Base-by-base conservation (phyloP, 2,329 filamentous ascomycete genomes). In the Mycosphaerelloides madeirae region DNA sequence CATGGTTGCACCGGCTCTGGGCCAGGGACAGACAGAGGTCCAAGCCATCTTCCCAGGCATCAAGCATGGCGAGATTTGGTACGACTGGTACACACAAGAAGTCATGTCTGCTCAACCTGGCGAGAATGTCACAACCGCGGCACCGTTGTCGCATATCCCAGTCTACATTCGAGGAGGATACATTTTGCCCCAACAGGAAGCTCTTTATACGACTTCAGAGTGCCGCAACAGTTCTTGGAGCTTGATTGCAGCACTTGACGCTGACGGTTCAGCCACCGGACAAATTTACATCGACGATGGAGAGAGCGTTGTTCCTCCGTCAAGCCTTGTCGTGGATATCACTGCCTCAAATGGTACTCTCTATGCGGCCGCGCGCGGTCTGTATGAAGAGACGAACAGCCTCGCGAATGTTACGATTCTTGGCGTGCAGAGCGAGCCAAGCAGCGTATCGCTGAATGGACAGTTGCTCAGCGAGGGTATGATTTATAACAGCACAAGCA, bases 41-140 rank as follows among this genome's bases (percentile, higher is more conserved):
- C 68, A 78, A 19, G 84, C 81, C 20, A 77, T 87, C 3, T 88
- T 89, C 63, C 85, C 85, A 0, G 84, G 84, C 6, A 64, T 80
- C 2, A 72, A 73, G 2, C 65, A 74, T 1, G 80, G 71, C 18
- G 77, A 79, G 31, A 63, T 80, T 2, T 90, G 84, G 81, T 90
- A 88, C 57, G 85, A 90, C 62, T 90, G 84, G 84, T 88, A 88
- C 64, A 84, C 76, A n/a, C 77, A 80, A 39, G 73, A 72, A 0
- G 71, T 71, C 0, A 69, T 87, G 3, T 58, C 69, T 13, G 75
- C 71, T 1, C 49, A 68, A 19, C 66, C 75, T 2, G 76, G 77
- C 8, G 68, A 74, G 44, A 84, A 84, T 58, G 74, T 73, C 11
- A 81, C 78, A 3, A 78, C 84, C 46, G 60, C 71, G 15, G 80